Evolutionary conservation across 179 eudicot genomes (phyloP).

Genomic region (Spergularia azorica): DNA sequence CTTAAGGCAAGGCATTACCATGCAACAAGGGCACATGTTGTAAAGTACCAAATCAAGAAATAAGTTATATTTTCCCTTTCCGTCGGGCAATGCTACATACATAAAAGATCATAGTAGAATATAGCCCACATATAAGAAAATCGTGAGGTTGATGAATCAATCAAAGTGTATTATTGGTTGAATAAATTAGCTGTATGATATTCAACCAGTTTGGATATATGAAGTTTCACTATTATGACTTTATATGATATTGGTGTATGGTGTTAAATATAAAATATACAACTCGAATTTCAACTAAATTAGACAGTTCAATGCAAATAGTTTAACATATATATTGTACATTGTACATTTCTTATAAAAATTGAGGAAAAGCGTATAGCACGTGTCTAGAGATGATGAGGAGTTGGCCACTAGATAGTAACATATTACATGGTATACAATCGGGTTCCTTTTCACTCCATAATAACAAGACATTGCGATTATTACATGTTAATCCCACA

Average conservation of each 20-base stretch:
- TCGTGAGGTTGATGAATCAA: too few relatives aligned
- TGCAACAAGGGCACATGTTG: background rate
- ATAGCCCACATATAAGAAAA: too few relatives aligned
- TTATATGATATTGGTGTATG: too few relatives aligned
- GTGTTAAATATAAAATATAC: too few relatives aligned
- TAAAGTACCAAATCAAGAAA: background rate
- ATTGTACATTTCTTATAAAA: too few relatives aligned
- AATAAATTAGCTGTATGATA: too few relatives aligned
- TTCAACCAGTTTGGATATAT: too few relatives aligned
- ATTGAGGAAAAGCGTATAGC: background rate
- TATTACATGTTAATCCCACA: constrained; percentile 14
- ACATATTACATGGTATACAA: background rate
- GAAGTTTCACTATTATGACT: too few relatives aligned
- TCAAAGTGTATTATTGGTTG: too few relatives aligned
- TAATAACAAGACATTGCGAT: constrained; percentile 16
- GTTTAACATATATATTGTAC: too few relatives aligned
- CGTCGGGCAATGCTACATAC: constrained; percentile 13
- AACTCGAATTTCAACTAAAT: too few relatives aligned
- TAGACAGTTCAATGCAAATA: too few relatives aligned
- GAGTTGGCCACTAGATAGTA: background rate
- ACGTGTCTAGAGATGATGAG: background rate
- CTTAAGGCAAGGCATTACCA: background rate
- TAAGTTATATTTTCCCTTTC: constrained; percentile 15
- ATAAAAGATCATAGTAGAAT: background rate
- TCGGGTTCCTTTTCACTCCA: background rate